phyloP scores from a whole-genome alignment of 345 rosid species.

The Pugionium cornutum region DNA sequence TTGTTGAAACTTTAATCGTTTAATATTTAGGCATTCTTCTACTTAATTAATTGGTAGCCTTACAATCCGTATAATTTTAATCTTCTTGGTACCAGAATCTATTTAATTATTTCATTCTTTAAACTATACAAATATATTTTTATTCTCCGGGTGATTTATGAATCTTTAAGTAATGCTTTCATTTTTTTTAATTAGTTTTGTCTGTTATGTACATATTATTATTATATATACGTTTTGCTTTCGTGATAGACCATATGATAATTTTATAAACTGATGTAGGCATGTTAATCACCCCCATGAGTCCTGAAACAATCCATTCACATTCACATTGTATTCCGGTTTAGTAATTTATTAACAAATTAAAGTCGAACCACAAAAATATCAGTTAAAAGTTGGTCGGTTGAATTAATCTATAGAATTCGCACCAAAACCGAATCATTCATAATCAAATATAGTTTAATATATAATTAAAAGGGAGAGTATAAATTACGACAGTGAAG shows the following conservation, averaged over 20 bases:
- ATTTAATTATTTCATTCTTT: slow-evolving; percentile 20
- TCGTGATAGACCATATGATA: slow-evolving; percentile 26
- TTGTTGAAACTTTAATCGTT: slow-evolving; percentile 20
- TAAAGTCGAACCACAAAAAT: slow-evolving; percentile 13
- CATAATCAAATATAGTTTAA: too few species aligned
- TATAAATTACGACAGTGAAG: slow-evolving; percentile 20
- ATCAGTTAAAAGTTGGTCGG: not conserved
- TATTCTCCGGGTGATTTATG: slow-evolving; percentile 40
- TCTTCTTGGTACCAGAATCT: slow-evolving; percentile 28
- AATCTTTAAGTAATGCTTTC: slow-evolving; percentile 11
- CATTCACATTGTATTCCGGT: slow-evolving; percentile 14
- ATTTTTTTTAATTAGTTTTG: slow-evolving; percentile 3
- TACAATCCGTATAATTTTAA: slow-evolving; percentile 9
- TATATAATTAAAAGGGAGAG: not conserved
- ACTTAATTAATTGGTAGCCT: slow-evolving; percentile 15
- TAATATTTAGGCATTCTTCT: slow-evolving; percentile 29
- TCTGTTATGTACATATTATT: slow-evolving; percentile 22
- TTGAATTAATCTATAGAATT: too few species aligned
- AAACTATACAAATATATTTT: slow-evolving; percentile 17
- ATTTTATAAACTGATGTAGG: slow-evolving; percentile 29
- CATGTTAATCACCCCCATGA: slow-evolving; percentile 29
- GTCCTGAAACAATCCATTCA: slow-evolving; percentile 18
- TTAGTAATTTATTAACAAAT: not conserved
- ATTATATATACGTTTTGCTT: slow-evolving; percentile 22
- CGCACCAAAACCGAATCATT: too few species aligned